A percentile compares a stretch with the other conserved stretches of the same genome.
Evolutionary conservation across 768 basidiomycete genomes (phyloP).

Genomic region (Hydnomerulius pinastri): DNA sequence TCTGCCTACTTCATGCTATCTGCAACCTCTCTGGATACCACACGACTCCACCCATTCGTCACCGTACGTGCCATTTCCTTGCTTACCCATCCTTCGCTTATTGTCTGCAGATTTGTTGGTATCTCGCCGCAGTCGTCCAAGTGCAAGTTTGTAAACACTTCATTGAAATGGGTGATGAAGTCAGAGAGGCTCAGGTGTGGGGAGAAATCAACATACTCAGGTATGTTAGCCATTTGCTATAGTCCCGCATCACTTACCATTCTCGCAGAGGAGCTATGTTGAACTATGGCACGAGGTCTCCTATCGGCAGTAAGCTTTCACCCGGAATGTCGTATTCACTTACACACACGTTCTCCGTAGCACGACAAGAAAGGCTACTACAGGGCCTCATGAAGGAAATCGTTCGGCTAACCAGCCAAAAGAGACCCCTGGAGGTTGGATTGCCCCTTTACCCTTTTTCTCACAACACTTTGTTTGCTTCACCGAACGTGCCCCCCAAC

Average conservation of each 20-base stretch:
- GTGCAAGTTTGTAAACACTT: constrained; percentile 85
- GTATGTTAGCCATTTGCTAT: constrained; percentile 38
- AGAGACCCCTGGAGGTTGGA: constrained; percentile 76
- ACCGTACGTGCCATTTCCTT: constrained; percentile 51
- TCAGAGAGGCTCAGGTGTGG: constrained; percentile 78
- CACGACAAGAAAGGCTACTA: constrained; percentile 79
- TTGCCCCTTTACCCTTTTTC: constrained; percentile 83
- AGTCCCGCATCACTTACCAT: constrained; percentile 8
- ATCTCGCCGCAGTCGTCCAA: constrained; percentile 84
- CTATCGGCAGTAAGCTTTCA: constrained; percentile 71
- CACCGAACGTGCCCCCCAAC: constrained; percentile 39
- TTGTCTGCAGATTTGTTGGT: constrained; percentile 77
- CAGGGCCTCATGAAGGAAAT: constrained; percentile 87
- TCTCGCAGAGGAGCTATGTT: constrained; percentile 74
- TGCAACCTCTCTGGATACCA: constrained; percentile 82
- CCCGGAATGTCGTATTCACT: not conserved
- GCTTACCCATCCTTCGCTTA: constrained; percentile 8
- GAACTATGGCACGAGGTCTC: constrained; percentile 75
- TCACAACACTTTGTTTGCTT: constrained; percentile 61
- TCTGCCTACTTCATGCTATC: constrained; percentile 75
- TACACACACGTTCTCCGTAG: constrained; percentile 39
- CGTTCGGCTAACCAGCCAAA: constrained; percentile 78
- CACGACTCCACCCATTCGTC: constrained; percentile 78
- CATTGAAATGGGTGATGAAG: constrained; percentile 77
- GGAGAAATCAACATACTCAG: constrained; percentile 84